Percentiles rank a stretch among this genome's conserved stretches.
These are phyloP conservation scores for Lenzites betulinus DNA, from an alignment of 768 basidiomycete genomes.

Conservation along the genomic window DNA sequence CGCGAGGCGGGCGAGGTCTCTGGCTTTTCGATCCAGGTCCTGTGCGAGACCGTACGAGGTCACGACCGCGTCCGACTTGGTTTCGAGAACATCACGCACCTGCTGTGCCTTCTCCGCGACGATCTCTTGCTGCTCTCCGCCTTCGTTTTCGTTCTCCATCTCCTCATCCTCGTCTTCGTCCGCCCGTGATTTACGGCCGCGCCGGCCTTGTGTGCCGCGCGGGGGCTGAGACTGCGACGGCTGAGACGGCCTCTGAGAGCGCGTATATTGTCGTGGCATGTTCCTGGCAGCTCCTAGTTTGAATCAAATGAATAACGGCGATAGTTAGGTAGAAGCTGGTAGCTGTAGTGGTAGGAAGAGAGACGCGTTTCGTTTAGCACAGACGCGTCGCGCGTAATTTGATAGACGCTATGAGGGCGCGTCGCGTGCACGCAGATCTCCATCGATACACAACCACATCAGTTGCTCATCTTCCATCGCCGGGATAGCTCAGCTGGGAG, in stretches of 20 bases:
- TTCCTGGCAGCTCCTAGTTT: no score
- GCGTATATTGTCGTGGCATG: constrained; percentile 39
- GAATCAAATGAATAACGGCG: not conserved
- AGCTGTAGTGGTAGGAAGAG: not conserved
- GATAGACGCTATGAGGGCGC: not conserved
- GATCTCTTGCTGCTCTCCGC: constrained; percentile 35
- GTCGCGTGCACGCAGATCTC: no score
- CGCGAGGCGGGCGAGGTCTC: constrained; percentile 76
- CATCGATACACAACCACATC: no score
- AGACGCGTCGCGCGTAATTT: constrained; percentile 13
- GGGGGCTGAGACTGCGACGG: constrained; percentile 45
- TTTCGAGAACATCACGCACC: not conserved
- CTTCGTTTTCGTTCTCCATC: constrained; percentile 33
- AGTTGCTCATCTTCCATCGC: no score
- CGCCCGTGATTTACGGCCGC: constrained; percentile 28
- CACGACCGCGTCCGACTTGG: not conserved
- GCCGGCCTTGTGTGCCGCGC: constrained; percentile 31
- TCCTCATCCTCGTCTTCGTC: constrained; percentile 36
- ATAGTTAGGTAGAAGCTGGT: not conserved
- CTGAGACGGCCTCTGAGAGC: constrained; percentile 43
- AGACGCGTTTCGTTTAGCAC: not conserved
- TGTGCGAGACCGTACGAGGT: constrained; percentile 29
- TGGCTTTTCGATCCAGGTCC: constrained; percentile 67
- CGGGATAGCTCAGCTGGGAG: constrained; percentile 40
- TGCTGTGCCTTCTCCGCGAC: constrained; percentile 29